Evolutionary conservation across 805 yeast genomes (phyloP).

Genomic region (Wickerhamiella bombiphila): DNA sequence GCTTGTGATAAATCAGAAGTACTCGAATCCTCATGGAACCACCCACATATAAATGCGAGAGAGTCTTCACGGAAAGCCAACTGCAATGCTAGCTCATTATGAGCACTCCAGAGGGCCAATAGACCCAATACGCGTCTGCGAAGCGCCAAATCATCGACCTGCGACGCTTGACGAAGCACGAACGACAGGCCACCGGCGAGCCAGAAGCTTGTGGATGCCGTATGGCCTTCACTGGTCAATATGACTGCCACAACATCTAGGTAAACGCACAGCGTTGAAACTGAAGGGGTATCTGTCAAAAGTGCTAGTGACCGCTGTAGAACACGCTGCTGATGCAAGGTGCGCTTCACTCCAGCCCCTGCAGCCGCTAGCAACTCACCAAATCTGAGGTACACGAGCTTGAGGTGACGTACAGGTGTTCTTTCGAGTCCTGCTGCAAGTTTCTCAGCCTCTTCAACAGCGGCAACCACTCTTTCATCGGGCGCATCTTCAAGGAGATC

Average conservation of each 20-base stretch:
- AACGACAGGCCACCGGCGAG: conserved; percentile 17
- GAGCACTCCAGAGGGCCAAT: too few species aligned
- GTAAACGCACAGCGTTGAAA: conserved; percentile 5
- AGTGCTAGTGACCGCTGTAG: conserved; percentile 8
- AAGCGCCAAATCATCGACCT: conserved; percentile 1
- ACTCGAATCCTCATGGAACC: conserved; percentile 2
- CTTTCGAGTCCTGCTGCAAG: conserved; percentile 3
- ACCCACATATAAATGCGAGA: conserved; percentile 8
- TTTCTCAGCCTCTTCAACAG: conserved; percentile 15
- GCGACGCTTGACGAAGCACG: conserved; percentile 9
- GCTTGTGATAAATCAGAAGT: conserved; percentile 5
- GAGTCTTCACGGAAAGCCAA: conserved; percentile 16
- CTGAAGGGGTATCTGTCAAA: not conserved
- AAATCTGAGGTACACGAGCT: conserved; percentile 11
- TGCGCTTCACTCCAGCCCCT: conserved; percentile 9
- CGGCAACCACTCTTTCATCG: conserved; percentile 11
- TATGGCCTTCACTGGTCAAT: conserved; percentile 7
- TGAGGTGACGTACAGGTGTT: conserved; percentile 5
- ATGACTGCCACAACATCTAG: conserved; percentile 11
- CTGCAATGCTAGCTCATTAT: conserved; percentile 8
- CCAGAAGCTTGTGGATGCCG: conserved; percentile 13
- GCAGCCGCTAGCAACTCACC: conserved; percentile 14
- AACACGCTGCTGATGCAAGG: conserved; percentile 9
- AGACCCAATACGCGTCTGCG: conserved; percentile 5
- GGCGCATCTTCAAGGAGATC: conserved; percentile 24